A percentile compares a stretch with the other conserved stretches of the same genome.
Evolutionary conservation across 2,329 filamentous ascomycete genomes (phyloP).

Genomic region (Verticillium alfalfae): DNA sequence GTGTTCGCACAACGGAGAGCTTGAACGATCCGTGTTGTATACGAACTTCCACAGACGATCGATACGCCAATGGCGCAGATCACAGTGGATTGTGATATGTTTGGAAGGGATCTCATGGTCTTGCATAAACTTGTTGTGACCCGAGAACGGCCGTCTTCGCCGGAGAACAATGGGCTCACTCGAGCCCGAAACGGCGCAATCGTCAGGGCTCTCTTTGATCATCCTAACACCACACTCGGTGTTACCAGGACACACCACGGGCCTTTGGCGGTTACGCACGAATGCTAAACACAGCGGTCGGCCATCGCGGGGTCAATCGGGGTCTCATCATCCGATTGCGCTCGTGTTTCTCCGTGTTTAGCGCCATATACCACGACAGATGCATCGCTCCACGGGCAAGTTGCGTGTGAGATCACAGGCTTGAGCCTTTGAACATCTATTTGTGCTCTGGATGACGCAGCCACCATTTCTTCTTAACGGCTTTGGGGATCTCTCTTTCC

Average conservation of each 20-base stretch:
- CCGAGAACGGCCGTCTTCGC: too few relatives aligned
- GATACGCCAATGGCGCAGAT: too few relatives aligned
- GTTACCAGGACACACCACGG: conserved; percentile 30
- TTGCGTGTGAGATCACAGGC: not conserved
- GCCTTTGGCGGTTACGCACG: conserved; percentile 31
- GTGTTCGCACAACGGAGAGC: too few relatives aligned
- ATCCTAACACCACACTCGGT: conserved; percentile 29
- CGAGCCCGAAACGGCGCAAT: conserved; percentile 14
- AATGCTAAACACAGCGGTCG: conserved; percentile 14
- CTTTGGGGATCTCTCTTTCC: conserved; percentile 92
- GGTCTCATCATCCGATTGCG: conserved; percentile 43
- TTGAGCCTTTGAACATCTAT: conserved; percentile 21
- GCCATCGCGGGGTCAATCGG: conserved; percentile 8
- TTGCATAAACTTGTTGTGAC: too few relatives aligned
- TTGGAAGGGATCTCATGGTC: too few relatives aligned
- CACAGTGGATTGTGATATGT: too few relatives aligned
- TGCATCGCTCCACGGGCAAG: too few relatives aligned
- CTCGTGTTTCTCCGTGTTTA: not conserved
- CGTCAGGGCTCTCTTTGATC: conserved; percentile 60
- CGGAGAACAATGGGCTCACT: not conserved
- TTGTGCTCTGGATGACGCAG: conserved; percentile 58
- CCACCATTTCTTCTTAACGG: conserved; percentile 85
- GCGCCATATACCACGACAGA: too few relatives aligned
- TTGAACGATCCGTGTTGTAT: too few relatives aligned
- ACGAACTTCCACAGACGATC: too few relatives aligned